Evolutionary conservation across 1,284 basidiomycete species (phyloP), one percentile per base, ranked within the genome.

Genomic region (Tilletiopsis washingtonensis): DNA sequence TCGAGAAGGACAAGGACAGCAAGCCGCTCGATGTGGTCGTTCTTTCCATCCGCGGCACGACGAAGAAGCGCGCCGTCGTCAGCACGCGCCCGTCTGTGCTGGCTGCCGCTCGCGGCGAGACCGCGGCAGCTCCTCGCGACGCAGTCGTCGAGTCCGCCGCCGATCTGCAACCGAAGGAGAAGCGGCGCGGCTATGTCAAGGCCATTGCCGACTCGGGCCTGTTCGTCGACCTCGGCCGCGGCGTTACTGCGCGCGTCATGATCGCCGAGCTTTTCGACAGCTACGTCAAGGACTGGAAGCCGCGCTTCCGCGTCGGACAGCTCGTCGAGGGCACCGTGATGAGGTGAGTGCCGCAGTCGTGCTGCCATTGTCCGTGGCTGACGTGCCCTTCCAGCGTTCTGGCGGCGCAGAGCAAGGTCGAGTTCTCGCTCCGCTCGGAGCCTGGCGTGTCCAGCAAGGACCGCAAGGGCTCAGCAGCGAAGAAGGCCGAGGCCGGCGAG

Each of bases 221-320:
- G n/a, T 97, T 94, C 67, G 88, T 98, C 3, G 82, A 82, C 36
- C 75, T 98, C 20, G 89, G 88, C 15, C 81, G 85, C 43, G 80
- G 81, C 43, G 77, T 94, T 27, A 88, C 90, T 65, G 91, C 86
- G 47, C 83, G 93, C 20, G 84, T 97, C 21, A 90, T 93, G 75
- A 97, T 97, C 72, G 85, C 82, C 71, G 89, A 96, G 75, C 79
- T 94, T 12, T 68, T 69, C 27, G 70, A 73, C 53, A 60, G 26
- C 88, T 93, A 72, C 85, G 91, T 73, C 84, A 93, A 96, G 75
- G 91, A 97, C 47, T 98, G 93, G 91, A 85, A 91, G 75, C 76
- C 79, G 29, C 81, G 79, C 4, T 97, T 97, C 74, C 76, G 81
- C 51, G 77, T 81, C 39, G 84, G 88, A 61, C 89, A 96, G 67